Percentiles rank a stretch among this genome's conserved stretches.
Evolutionary conservation across 2,329 filamentous ascomycete species (phyloP).

Genomic region (Spiromastix sp.): DNA sequence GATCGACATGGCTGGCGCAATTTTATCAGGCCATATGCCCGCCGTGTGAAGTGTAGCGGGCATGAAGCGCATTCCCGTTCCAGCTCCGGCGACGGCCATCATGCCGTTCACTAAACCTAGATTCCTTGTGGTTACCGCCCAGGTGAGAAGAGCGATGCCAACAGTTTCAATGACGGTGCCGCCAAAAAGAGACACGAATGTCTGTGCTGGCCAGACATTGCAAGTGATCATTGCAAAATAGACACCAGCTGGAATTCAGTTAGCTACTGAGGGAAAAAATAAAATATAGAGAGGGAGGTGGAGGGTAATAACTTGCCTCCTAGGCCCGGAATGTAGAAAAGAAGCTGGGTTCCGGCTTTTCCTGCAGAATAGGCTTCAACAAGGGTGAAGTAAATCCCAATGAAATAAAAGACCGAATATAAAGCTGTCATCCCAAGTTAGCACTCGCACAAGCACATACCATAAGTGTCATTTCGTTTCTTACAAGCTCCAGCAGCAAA

Average conservation of each 20-base stretch:
- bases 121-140: conserved; percentile 43
- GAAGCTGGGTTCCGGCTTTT: conserved; percentile 45
- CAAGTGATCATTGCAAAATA: conserved; percentile 49
- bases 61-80: conserved; percentile 57
- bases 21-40: conserved; percentile 48
- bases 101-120: conserved; percentile 50
- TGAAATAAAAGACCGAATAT: conserved; percentile 55
- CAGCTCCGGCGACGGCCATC: conserved; percentile 54
- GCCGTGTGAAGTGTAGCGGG: conserved; percentile 52
- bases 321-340: conserved; percentile 56
- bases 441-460: background rate
- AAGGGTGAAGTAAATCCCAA: conserved; percentile 57
- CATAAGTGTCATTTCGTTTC: background rate
- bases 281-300: conserved; percentile 1
- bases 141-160: conserved; percentile 49
- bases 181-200: conserved; percentile 47
- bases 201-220: conserved; percentile 53
- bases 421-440: conserved; percentile 16
- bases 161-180: conserved; percentile 48
- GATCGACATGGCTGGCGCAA: conserved; percentile 50
- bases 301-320: conserved; percentile 34
- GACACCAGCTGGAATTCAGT: conserved; percentile 37
- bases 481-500: conserved; percentile 46
- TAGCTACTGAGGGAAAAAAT: background rate
- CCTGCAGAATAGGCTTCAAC: conserved; percentile 44